A percentile compares a stretch with the other conserved stretches of the same genome.
These are phyloP conservation scores for Pichia manshurica DNA, from an alignment of 805 yeast genomes.

Conservation along the genomic window DNA sequence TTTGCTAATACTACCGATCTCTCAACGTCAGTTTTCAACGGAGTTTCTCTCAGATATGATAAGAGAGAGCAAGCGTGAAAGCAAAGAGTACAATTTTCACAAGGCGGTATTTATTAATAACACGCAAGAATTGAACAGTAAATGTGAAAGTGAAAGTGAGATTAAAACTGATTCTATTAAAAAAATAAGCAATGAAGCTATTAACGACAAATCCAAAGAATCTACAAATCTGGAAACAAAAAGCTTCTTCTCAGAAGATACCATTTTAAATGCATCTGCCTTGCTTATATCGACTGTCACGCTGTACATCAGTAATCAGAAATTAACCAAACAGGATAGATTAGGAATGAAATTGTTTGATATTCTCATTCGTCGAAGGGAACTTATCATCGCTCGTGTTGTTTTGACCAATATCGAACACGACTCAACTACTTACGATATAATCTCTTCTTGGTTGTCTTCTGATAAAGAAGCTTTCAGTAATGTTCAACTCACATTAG, in stretches of 20 bases:
- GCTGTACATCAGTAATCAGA: slow-evolving; percentile 18
- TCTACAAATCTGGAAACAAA: neutral
- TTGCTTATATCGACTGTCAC: slow-evolving; percentile 23
- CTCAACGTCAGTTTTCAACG: slow-evolving; percentile 19
- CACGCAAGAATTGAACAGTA: slow-evolving; percentile 16
- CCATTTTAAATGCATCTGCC: slow-evolving; percentile 26
- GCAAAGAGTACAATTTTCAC: slow-evolving; percentile 12
- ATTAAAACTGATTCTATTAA: neutral
- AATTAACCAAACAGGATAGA: slow-evolving; percentile 17
- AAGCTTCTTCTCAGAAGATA: slow-evolving; percentile 20
- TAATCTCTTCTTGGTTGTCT: neutral
- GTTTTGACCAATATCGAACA: slow-evolving; percentile 7
- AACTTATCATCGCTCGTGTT: slow-evolving; percentile 8
- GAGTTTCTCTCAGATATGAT: slow-evolving; percentile 13
- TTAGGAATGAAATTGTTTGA: slow-evolving; percentile 24
- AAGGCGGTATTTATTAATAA: slow-evolving; percentile 27
- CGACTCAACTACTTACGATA: slow-evolving; percentile 1
- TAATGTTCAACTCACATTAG: slow-evolving; percentile 5
- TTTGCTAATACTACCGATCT: slow-evolving; percentile 23
- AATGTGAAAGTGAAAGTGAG: neutral
- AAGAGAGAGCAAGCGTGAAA: slow-evolving; percentile 13
- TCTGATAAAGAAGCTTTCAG: slow-evolving; percentile 4
- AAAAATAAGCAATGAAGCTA: neutral
- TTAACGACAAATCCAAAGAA: neutral
- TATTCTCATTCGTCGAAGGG: slow-evolving; percentile 21